Conservation (phyloP, 2,329 filamentous ascomycete species). For the Intubia oerlemansii region DNA sequence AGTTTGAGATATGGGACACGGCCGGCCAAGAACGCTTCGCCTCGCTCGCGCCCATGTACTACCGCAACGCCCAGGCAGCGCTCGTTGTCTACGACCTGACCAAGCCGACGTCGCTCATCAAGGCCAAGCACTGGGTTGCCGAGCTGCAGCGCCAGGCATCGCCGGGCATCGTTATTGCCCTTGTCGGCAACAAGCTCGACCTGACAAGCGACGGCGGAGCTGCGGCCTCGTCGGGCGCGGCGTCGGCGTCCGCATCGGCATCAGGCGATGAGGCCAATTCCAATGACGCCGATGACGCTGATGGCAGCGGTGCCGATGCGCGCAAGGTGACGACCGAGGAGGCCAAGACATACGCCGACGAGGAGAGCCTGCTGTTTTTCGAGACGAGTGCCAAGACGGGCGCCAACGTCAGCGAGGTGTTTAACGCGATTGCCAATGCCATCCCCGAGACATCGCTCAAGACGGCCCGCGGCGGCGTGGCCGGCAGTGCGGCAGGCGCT, state of each 20-base stretch:
- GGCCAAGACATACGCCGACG: slow-evolving; percentile 81
- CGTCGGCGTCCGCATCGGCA: no score
- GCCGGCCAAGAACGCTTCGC: slow-evolving; percentile 95
- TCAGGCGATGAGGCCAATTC: no score
- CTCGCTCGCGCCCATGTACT: slow-evolving; percentile 96
- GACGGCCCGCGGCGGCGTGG: slow-evolving; percentile 34
- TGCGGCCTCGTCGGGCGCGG: slow-evolving; percentile 22
- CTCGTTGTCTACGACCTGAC: slow-evolving; percentile 98
- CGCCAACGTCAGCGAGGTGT: slow-evolving; percentile 83
- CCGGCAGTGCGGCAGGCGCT: slow-evolving; percentile 33
- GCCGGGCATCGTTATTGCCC: slow-evolving; percentile 86
- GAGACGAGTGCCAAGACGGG: slow-evolving; percentile 97
- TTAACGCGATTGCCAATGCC: slow-evolving; percentile 92
- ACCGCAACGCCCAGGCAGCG: slow-evolving; percentile 92
- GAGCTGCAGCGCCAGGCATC: slow-evolving; percentile 92
- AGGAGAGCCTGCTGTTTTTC: slow-evolving; percentile 86
- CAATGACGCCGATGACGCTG: slow-evolving; percentile 32
- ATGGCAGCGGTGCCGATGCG: slow-evolving; percentile 59
- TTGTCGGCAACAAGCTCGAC: slow-evolving; percentile 95
- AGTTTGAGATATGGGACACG: slow-evolving; percentile 96
- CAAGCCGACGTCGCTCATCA: slow-evolving; percentile 83
- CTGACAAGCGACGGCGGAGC: slow-evolving; percentile 42
- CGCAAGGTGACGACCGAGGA: slow-evolving; percentile 81
- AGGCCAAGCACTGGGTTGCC: slow-evolving; percentile 97
- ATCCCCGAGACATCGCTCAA: slow-evolving; percentile 95